Conservation (phyloP, 116 monocot genomes). For the Papilionanthe hybrid region DNA sequence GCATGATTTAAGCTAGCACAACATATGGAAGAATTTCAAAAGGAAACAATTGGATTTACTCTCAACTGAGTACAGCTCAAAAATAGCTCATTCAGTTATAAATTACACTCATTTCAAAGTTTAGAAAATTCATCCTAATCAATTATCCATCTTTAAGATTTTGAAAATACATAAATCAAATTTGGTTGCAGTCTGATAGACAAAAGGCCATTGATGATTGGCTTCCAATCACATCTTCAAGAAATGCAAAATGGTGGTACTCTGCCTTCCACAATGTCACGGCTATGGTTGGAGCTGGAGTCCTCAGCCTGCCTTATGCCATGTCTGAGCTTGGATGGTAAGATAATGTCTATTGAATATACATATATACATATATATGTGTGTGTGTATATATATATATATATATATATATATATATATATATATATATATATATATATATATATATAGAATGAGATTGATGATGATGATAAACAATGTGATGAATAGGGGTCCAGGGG, state of each 20-base stretch:
- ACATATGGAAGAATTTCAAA: no score
- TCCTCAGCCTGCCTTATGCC: conserved; percentile 42
- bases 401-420: background rate
- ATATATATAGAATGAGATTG: background rate
- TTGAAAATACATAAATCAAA: no score
- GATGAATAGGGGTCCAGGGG: conserved; percentile 23
- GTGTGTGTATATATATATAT: background rate
- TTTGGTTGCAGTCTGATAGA: conserved; percentile 2
- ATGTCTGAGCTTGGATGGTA: conserved; percentile 40
- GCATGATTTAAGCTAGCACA: no score
- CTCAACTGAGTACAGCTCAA: no score
- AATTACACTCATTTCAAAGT: no score
- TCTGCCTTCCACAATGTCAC: conserved; percentile 58
- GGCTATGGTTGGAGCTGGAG: conserved; percentile 55
- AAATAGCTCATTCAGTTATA: no score
- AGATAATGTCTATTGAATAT: background rate
- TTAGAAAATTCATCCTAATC: no score
- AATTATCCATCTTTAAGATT: no score
- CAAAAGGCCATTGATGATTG: conserved; percentile 42
- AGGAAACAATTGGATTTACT: no score
- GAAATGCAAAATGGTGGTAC: conserved; percentile 70
- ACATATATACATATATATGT: background rate
- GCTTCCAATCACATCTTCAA: conserved; percentile 51
- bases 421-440: background rate
- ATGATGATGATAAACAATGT: background rate